Conservation (phyloP, 768 basidiomycete species). For the Kwoniella shandongensis region DNA sequence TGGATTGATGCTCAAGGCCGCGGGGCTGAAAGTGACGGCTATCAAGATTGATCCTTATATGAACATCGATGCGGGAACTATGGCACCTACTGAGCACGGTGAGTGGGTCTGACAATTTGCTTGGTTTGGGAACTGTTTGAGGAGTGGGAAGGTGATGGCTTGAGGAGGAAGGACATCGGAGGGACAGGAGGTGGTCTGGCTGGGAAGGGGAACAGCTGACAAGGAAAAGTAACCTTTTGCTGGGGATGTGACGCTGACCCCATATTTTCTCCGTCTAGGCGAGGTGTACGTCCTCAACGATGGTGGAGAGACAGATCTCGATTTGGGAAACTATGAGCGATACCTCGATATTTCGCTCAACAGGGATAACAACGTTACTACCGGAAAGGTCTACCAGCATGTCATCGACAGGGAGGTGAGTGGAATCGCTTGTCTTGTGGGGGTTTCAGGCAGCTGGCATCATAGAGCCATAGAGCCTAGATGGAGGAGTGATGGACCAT, state of each 20-base stretch:
- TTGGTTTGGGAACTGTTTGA: too few species aligned
- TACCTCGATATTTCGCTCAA: conserved; percentile 93
- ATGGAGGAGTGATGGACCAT: too few species aligned
- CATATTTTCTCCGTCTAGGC: conserved; percentile 57
- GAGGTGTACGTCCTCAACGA: conserved; percentile 99
- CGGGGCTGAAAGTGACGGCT: conserved; percentile 92
- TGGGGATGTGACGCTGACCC: background rate
- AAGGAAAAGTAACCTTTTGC: background rate
- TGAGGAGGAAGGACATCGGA: too few species aligned
- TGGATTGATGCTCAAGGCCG: conserved; percentile 88
- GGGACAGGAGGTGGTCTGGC: too few species aligned
- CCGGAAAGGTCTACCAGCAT: conserved; percentile 94
- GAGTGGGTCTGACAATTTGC: too few species aligned
- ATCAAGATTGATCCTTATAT: conserved; percentile 99
- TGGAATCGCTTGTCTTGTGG: conserved; percentile 4
- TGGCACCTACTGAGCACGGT: conserved; percentile 98
- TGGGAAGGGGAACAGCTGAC: too few species aligned
- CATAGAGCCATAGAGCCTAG: too few species aligned
- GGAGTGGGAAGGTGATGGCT: too few species aligned
- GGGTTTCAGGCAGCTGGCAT: too few species aligned
- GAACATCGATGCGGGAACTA: conserved; percentile 99
- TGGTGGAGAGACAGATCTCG: conserved; percentile 95
- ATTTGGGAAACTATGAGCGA: conserved; percentile 97
- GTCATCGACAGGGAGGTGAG: conserved; percentile 96
- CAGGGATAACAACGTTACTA: conserved; percentile 96